Conservation (phyloP, 805 yeast genomes). For the Kluyveromyces siamensis region DNA sequence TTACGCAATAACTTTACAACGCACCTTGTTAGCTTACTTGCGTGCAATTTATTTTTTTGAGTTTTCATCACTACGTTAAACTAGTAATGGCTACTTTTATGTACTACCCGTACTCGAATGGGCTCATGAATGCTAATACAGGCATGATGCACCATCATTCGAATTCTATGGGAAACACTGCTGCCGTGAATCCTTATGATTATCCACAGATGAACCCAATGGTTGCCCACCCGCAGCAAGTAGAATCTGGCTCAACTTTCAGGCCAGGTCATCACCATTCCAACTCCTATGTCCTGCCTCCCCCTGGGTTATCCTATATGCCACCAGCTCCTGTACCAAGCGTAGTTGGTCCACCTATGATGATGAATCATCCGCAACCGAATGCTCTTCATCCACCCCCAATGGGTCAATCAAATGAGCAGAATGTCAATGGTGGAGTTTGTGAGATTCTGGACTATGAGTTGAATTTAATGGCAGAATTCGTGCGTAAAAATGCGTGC, state of each 20-base stretch:
- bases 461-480: constrained; percentile 67
- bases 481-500: constrained; percentile 63
- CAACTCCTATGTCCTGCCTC: constrained; percentile 12
- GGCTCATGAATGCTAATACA: not conserved
- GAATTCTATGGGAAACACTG: not conserved
- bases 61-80: not conserved
- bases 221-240: constrained; percentile 3
- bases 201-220: not conserved
- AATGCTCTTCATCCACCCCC: constrained; percentile 10
- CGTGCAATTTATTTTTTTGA: not conserved
- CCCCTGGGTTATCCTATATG: constrained; percentile 15
- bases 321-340: constrained; percentile 4
- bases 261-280: constrained; percentile 7
- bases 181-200: not conserved
- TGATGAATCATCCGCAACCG: constrained; percentile 4
- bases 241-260: not conserved
- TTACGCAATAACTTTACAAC: not conserved
- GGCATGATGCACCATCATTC: not conserved
- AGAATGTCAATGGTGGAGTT: constrained; percentile 56
- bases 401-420: constrained; percentile 5
- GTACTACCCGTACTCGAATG: constrained; percentile 8
- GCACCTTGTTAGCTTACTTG: not conserved
- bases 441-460: constrained; percentile 73
- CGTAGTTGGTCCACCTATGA: not conserved
- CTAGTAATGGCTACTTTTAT: constrained; percentile 8